phyloP scores from a whole-genome alignment of 208 protist species.

The Tritrichomonas foetus region DNA sequence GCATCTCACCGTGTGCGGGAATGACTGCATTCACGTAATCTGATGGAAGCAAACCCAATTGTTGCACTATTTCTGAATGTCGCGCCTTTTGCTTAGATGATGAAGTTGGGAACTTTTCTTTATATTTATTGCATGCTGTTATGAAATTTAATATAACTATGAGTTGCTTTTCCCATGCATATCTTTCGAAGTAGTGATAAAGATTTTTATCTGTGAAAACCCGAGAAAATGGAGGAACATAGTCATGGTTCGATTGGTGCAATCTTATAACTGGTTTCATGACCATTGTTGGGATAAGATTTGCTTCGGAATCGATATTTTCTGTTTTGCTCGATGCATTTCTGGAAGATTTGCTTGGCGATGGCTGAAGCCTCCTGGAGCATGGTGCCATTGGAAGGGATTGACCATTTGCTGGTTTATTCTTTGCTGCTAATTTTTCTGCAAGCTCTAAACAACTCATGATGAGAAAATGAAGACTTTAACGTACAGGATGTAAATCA shows the following conservation, averaged over 20 bases:
- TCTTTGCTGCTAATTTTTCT: background rate
- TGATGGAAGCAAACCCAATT: background rate
- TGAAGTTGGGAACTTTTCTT: background rate
- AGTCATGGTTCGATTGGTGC: background rate
- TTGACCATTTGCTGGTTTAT: background rate
- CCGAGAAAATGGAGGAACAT: background rate
- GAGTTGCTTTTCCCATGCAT: background rate
- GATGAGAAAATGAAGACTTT: background rate
- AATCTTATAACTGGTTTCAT: background rate
- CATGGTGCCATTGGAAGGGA: background rate
- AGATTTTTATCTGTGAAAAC: background rate
- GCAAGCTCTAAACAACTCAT: background rate
- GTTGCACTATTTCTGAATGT: background rate
- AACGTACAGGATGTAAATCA: background rate
- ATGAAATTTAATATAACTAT: background rate
- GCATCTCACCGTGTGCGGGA: background rate
- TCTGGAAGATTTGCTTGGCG: background rate
- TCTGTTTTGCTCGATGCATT: background rate
- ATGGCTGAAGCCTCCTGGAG: background rate
- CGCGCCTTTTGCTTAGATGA: background rate
- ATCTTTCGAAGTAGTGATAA: constrained; percentile 2
- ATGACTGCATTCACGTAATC: background rate
- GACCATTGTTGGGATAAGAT: background rate
- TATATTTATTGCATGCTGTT: background rate
- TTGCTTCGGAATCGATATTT: background rate